Conservation (phyloP, 2,329 filamentous ascomycete species). For the Penicillium sp. region DNA sequence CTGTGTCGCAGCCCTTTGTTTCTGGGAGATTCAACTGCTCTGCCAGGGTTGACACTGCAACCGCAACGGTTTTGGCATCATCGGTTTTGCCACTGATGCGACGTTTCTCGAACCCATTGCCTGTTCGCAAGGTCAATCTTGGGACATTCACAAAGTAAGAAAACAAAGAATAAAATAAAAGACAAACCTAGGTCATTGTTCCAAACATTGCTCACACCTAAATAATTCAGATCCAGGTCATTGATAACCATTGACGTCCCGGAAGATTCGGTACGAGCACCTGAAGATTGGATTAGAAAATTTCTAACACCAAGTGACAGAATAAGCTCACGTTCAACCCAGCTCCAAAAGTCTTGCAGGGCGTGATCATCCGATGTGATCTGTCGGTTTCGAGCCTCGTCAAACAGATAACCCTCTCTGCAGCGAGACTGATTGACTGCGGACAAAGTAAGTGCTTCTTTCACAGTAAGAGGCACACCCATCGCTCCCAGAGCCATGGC, state of each 20-base stretch:
- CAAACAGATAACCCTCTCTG: conserved; percentile 54
- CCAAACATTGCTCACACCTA: conserved; percentile 61
- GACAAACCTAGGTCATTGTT: conserved; percentile 53
- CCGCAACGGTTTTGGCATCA: conserved; percentile 29
- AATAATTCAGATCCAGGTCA: conserved; percentile 59
- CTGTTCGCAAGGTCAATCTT: conserved; percentile 23
- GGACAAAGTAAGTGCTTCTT: conserved; percentile 43
- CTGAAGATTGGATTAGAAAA: conserved; percentile 27
- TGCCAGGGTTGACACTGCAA: conserved; percentile 52
- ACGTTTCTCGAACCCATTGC: conserved; percentile 34
- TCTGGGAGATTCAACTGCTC: conserved; percentile 51
- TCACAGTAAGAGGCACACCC: conserved; percentile 32
- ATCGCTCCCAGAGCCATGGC: conserved; percentile 30
- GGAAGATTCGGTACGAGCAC: conserved; percentile 40
- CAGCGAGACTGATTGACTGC: conserved; percentile 50
- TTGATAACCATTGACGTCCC: conserved; percentile 56
- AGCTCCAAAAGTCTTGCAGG: conserved; percentile 60
- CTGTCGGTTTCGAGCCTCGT: conserved; percentile 55
- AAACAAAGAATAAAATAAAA: not conserved
- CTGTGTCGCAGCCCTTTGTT: conserved; percentile 52
- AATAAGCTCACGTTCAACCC: conserved; percentile 50
- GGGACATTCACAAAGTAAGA: too few species aligned
- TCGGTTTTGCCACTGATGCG: conserved; percentile 28
- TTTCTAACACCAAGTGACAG: not conserved
- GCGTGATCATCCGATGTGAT: conserved; percentile 57